Percentiles rank a stretch among this genome's conserved stretches.
Conservation (phyloP, 495 filamentous ascomycete genomes). For the Trichoderma gamsii region DNA sequence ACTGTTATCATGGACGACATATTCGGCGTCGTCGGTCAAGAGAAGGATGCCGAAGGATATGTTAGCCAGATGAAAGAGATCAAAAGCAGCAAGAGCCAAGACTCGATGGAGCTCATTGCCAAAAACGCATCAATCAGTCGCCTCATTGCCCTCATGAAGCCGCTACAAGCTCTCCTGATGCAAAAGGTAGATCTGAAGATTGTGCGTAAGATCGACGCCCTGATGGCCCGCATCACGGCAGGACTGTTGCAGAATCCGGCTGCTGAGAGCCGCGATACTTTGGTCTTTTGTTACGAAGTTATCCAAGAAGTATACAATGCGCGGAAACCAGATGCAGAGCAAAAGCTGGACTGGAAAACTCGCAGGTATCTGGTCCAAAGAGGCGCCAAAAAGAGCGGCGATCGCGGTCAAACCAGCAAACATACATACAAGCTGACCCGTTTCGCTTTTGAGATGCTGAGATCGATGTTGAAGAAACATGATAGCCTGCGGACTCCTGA, state of each 20-base stretch:
- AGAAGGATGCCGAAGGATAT: conserved; percentile 96
- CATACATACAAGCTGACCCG: conserved; percentile 76
- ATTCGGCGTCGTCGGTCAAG: conserved; percentile 89
- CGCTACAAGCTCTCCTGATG: conserved; percentile 66
- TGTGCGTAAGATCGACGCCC: conserved; percentile 82
- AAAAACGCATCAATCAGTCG: conserved; percentile 66
- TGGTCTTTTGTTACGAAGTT: conserved; percentile 91
- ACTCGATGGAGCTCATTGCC: conserved; percentile 92
- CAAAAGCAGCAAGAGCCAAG: conserved; percentile 93
- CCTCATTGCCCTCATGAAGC: conserved; percentile 68
- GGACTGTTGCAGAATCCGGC: conserved; percentile 75
- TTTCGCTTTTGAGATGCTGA: conserved; percentile 81
- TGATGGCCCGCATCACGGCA: conserved; percentile 73
- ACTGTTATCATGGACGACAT: conserved; percentile 94
- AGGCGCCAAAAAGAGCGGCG: conserved; percentile 62
- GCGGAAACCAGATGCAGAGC: conserved; percentile 36
- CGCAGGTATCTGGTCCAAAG: conserved; percentile 73
- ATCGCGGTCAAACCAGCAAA: conserved; percentile 59
- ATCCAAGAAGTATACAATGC: conserved; percentile 76
- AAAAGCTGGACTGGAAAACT: conserved; percentile 52
- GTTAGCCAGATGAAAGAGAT: conserved; percentile 94
- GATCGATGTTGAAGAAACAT: conserved; percentile 73
- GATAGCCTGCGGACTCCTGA: conserved; percentile 67
- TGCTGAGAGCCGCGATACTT: conserved; percentile 65
- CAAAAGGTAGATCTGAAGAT: conserved; percentile 77